phyloP scores from a whole-genome alignment of 441 rosid genomes.

The Capsella rubella region DNA sequence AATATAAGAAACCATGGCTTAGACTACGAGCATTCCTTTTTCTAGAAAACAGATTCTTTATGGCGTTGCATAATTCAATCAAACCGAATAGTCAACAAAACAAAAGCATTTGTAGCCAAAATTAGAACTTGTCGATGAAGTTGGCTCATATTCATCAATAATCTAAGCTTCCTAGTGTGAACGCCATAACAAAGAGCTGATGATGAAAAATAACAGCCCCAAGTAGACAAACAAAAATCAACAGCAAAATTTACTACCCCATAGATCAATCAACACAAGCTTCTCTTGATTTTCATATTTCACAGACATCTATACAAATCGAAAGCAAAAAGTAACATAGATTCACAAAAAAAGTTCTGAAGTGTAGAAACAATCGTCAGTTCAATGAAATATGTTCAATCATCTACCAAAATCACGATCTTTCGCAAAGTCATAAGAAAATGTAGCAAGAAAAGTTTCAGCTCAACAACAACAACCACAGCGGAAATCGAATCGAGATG shows the following conservation, averaged over 20 bases:
- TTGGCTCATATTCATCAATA: conserved; percentile 13
- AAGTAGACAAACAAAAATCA: conserved; percentile 1
- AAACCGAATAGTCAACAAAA: conserved; percentile 27
- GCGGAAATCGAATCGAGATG: conserved; percentile 32
- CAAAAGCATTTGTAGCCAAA: conserved; percentile 21
- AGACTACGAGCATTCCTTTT: conserved; percentile 10
- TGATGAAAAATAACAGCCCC: conserved; percentile 19
- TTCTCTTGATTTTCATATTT: neutral
- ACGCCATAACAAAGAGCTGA: conserved; percentile 8
- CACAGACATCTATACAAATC: conserved; percentile 22
- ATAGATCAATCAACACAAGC: conserved; percentile 19
- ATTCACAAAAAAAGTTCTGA: neutral
- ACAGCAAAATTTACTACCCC: neutral
- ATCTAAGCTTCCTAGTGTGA: conserved; percentile 12
- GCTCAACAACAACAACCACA: conserved; percentile 3
- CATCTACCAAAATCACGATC: conserved; percentile 32
- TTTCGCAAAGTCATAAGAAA: conserved; percentile 7
- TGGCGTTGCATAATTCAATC: neutral
- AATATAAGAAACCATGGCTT: conserved; percentile 15
- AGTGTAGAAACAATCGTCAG: conserved; percentile 18
- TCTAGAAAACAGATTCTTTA: neutral
- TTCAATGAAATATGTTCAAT: neutral
- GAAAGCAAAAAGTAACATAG: conserved; percentile 9
- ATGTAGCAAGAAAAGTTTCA: conserved; percentile 8
- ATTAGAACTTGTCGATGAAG: conserved; percentile 10